Percentiles rank a stretch among this genome's conserved stretches.
These are phyloP conservation scores for Suhomyces bolitotheri DNA, from an alignment of 1,139 yeast genomes.

Conservation along the genomic window DNA sequence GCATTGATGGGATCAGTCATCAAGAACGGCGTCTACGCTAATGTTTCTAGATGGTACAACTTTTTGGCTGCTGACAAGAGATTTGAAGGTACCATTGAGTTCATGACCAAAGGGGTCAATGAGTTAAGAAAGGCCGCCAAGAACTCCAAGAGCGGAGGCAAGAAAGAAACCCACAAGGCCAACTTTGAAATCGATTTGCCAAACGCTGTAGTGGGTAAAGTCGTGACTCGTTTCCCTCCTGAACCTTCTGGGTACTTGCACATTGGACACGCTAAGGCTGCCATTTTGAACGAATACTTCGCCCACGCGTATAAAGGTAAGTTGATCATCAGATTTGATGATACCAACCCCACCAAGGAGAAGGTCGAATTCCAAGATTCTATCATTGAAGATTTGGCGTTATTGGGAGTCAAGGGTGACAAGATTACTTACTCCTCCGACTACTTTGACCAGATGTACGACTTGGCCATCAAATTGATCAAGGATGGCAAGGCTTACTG, in stretches of 20 bases:
- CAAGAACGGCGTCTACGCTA: conserved; percentile 79
- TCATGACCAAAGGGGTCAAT: conserved; percentile 62
- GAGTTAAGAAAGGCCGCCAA: conserved; percentile 75
- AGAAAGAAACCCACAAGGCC: conserved; percentile 82
- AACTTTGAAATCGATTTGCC: conserved; percentile 90
- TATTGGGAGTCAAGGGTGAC: conserved; percentile 92
- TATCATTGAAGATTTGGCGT: conserved; percentile 82
- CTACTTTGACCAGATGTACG: conserved; percentile 88
- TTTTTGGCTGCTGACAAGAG: conserved; percentile 64
- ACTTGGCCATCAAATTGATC: conserved; percentile 77
- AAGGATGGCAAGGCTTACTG: conserved; percentile 95
- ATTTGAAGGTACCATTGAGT: conserved; percentile 72
- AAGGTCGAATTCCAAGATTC: conserved; percentile 90
- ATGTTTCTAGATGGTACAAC: conserved; percentile 92
- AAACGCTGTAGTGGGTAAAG: conserved; percentile 88
- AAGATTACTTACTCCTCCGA: conserved; percentile 84
- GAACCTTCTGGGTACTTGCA: conserved; percentile 88
- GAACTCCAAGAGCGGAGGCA: conserved; percentile 55
- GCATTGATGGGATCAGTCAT: conserved; percentile 89
- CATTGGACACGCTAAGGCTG: conserved; percentile 97
- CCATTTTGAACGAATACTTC: conserved; percentile 90
- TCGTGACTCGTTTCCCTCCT: conserved; percentile 97
- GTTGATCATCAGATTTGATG: conserved; percentile 92
- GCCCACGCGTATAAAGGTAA: conserved; percentile 94
- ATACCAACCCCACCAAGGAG: conserved; percentile 95